Evolutionary conservation across 2,329 filamentous ascomycete genomes (phyloP), one percentile per base, ranked within the genome.

Genomic region (Karstenula rhodostoma): DNA sequence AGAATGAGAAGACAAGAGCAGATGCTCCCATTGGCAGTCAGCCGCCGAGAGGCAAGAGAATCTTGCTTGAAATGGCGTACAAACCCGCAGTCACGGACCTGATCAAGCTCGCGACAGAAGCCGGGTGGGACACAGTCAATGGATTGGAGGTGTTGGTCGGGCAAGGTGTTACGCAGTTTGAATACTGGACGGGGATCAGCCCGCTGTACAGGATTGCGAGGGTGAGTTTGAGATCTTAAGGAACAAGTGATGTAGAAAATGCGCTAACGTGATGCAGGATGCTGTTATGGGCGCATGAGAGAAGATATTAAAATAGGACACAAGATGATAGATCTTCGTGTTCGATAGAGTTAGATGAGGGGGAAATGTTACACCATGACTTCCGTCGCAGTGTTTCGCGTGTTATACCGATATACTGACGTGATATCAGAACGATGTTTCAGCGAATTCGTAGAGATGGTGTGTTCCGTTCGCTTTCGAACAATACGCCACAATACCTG

Each of bases 1-100:
- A 71, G 62, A 56, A 55, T n/a, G 66, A 66, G 51, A 55, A 52
- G 10, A 40, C 17, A 2, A 67, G 56, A 9, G 63, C 58, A 52
- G 63, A 73, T 10, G 67, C 56, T 7, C 65, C 66, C 6, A 70
- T 64, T 50, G 66, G 64, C 1, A 64, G 61, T 40, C 25, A 67
- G 23, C 68, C 68, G 2, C 40, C 63, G 2, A 67, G 68, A 7
- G 75, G 75, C 25, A 78, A 79, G 54, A 78, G 78, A 6, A 79
- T 95, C 13, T 79, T 98, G 62, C 80, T 98, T 3, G 95, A 99
- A 78, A 97, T 99, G 94, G 94, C 95, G 1, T 99, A 99, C 79
- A 96, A 94, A 78, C 95, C 95, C 22, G 83, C 86, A 0, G 85
- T 91, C 55, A 99, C 95, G 4, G 87, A 90, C 8, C 79, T 97